These are phyloP conservation scores for Anisogramma anomala DNA, from an alignment of 2,329 filamentous ascomycete genomes.

Conservation along the genomic window DNA sequence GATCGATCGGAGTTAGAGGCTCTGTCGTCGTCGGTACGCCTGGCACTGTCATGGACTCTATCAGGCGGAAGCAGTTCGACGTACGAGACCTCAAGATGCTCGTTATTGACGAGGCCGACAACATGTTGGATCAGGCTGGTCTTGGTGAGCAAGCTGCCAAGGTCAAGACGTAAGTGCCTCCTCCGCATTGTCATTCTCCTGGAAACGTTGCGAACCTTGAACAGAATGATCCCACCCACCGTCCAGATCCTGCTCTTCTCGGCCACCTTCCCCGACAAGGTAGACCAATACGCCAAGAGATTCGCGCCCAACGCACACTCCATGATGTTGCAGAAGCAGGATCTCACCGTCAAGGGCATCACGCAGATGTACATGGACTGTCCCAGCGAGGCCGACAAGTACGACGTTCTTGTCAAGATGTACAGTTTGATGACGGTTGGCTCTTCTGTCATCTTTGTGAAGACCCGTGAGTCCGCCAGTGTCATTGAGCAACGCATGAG, in stretches of 20 bases:
- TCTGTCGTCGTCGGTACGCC: slow-evolving; percentile 88
- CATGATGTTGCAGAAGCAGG: slow-evolving; percentile 77
- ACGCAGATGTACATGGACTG: slow-evolving; percentile 98
- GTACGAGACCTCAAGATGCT: slow-evolving; percentile 62
- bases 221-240: slow-evolving; percentile 57
- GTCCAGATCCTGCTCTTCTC: slow-evolving; percentile 94
- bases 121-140: slow-evolving; percentile 95
- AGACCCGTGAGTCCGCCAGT: slow-evolving; percentile 74
- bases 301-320: slow-evolving; percentile 82
- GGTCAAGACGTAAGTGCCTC: slow-evolving; percentile 65
- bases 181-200: not conserved
- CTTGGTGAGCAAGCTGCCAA: slow-evolving; percentile 89
- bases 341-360: slow-evolving; percentile 93
- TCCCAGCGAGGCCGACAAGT: slow-evolving; percentile 69
- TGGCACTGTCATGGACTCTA: slow-evolving; percentile 80
- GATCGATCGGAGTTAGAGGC: slow-evolving; percentile 57
- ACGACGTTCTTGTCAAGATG: slow-evolving; percentile 76
- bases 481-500: slow-evolving; percentile 81
- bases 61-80: slow-evolving; percentile 66
- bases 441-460: slow-evolving; percentile 96
- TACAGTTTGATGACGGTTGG: slow-evolving; percentile 95
- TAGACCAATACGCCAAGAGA: slow-evolving; percentile 68
- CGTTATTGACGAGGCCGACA: slow-evolving; percentile 94
- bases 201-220: not conserved
- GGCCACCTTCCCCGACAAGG: slow-evolving; percentile 79